Conservation (phyloP, 2,329 filamentous ascomycete species). For the Fusarium illudens region DNA sequence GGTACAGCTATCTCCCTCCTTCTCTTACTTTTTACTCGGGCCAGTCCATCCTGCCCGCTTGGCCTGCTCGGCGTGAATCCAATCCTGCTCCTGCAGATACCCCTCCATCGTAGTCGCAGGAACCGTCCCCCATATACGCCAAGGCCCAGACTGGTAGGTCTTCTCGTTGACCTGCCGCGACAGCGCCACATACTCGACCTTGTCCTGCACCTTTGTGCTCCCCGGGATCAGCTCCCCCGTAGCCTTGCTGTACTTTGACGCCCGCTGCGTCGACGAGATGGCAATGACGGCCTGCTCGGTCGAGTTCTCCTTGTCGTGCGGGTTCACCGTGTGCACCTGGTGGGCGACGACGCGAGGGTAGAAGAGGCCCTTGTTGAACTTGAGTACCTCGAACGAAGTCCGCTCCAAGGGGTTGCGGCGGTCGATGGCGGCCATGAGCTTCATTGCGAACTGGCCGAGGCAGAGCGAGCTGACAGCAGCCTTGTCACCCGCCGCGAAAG, state of each 20-base stretch:
- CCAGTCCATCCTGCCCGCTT: slow-evolving; percentile 46
- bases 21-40: slow-evolving; percentile 8
- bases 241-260: slow-evolving; percentile 52
- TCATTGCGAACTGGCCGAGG: slow-evolving; percentile 58
- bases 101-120: slow-evolving; percentile 60
- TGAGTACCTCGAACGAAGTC: slow-evolving; percentile 63
- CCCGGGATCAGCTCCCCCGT: slow-evolving; percentile 55
- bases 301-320: slow-evolving; percentile 49
- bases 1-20: slow-evolving; percentile 16
- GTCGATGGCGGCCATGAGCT: slow-evolving; percentile 63
- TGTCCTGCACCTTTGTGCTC: slow-evolving; percentile 59
- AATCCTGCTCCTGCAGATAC: slow-evolving; percentile 48
- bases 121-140: slow-evolving; percentile 73
- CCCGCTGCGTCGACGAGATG: slow-evolving; percentile 65
- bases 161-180: slow-evolving; percentile 56
- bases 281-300: slow-evolving; percentile 66
- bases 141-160: slow-evolving; percentile 60
- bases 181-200: slow-evolving; percentile 72
- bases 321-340: slow-evolving; percentile 58
- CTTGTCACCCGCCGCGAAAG: slow-evolving; percentile 67
- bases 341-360: slow-evolving; percentile 64
- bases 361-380: slow-evolving; percentile 53
- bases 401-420: slow-evolving; percentile 56
- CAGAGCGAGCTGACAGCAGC: slow-evolving; percentile 62
- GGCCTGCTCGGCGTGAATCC: slow-evolving; percentile 47